Evolutionary conservation across 768 basidiomycete genomes (phyloP).

Genomic region (Psilocybe cubensis): DNA sequence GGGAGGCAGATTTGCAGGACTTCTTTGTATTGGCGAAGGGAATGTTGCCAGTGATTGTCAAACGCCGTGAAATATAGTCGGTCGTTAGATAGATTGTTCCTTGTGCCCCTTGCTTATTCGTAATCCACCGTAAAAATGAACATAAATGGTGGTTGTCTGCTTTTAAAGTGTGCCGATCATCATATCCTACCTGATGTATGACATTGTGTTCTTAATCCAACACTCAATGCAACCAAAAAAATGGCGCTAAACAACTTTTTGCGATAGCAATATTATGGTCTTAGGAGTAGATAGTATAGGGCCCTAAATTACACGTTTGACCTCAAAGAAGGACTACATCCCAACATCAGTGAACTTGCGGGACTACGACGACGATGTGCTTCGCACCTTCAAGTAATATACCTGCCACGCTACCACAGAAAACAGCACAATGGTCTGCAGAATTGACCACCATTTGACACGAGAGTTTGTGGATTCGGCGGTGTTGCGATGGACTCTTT

Average conservation of each 20-base stretch:
- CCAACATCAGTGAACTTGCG: conserved; percentile 65
- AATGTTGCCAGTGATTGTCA: background rate
- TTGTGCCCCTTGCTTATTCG: background rate
- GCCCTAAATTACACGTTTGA: conserved; percentile 33
- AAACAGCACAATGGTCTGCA: conserved; percentile 87
- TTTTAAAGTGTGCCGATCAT: too few relatives aligned
- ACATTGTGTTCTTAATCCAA: too few relatives aligned
- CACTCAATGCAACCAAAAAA: background rate
- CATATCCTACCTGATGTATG: background rate
- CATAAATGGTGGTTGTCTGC: too few relatives aligned
- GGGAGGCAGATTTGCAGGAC: background rate
- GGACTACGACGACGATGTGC: conserved; percentile 55
- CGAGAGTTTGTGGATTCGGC: conserved; percentile 92
- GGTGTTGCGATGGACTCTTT: conserved; percentile 91
- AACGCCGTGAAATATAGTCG: background rate
- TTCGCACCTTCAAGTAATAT: conserved; percentile 86
- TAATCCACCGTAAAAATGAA: background rate
- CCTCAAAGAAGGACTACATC: conserved; percentile 32
- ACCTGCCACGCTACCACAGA: conserved; percentile 96
- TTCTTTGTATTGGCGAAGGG: conserved; percentile 2
- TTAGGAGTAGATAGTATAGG: conserved; percentile 5
- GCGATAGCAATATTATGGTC: background rate
- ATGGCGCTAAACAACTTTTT: background rate
- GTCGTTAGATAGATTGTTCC: background rate
- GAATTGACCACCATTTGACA: conserved; percentile 99